Percentiles rank a stretch among this genome's conserved stretches.
phyloP scores from a whole-genome alignment of 2,329 filamentous ascomycete species.

The Shiraia bambusicola region DNA sequence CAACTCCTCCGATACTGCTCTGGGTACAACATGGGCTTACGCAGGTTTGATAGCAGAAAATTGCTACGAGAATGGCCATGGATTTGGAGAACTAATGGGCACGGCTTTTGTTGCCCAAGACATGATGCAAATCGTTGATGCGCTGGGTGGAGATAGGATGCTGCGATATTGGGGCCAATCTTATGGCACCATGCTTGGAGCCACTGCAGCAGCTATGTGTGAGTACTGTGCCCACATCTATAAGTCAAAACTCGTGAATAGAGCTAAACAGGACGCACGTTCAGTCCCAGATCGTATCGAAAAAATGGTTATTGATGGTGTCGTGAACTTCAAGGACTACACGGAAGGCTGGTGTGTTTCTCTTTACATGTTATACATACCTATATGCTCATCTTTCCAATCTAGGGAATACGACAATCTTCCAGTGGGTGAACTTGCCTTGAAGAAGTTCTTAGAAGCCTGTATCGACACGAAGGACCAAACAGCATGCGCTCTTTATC shows the following conservation, averaged over 20 bases:
- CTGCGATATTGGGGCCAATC: conserved; percentile 43
- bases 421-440: not conserved
- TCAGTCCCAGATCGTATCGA: conserved; percentile 18
- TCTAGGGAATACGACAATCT: not conserved
- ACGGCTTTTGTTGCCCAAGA: conserved; percentile 19
- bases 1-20: too few relatives aligned
- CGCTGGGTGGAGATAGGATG: conserved; percentile 15
- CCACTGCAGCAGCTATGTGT: conserved; percentile 50
- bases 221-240: too few relatives aligned
- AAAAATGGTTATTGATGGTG: conserved; percentile 42
- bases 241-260: too few relatives aligned
- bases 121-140: conserved; percentile 20
- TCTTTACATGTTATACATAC: not conserved
- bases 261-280: too few relatives aligned
- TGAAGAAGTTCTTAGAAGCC: not conserved
- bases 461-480: not conserved
- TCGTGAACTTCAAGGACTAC: conserved; percentile 33
- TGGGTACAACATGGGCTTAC: too few relatives aligned
- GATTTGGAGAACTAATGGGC: conserved; percentile 1
- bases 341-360: not conserved
- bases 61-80: too few relatives aligned
- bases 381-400: not conserved
- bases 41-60: too few relatives aligned
- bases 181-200: conserved; percentile 50
- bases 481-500: not conserved